Evolutionary conservation across 768 basidiomycete species (phyloP).

Genomic region (Xerocomus potaroensis): DNA sequence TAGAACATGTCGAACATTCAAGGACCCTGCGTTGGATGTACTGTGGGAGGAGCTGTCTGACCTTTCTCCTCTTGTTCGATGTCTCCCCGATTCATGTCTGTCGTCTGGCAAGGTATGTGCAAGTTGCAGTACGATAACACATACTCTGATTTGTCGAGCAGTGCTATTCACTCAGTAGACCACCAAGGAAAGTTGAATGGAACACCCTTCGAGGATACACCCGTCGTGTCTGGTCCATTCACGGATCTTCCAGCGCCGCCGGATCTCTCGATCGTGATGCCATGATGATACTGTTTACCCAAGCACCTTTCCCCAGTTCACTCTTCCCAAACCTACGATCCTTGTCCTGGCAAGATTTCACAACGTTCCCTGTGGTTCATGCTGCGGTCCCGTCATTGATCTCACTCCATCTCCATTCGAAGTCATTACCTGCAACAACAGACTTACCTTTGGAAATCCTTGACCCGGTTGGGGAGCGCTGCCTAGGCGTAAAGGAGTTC

Average conservation of each 20-base stretch:
- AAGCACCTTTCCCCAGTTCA: neutral
- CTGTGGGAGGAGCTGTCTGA: neutral
- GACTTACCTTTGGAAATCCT: neutral
- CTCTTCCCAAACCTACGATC: neutral
- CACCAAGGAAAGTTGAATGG: neutral
- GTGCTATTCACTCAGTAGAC: neutral
- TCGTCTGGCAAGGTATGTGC: no score
- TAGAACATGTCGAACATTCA: neutral
- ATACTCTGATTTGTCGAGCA: no score
- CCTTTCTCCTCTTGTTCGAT: neutral
- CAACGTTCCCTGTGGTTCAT: neutral
- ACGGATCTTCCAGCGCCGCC: no score
- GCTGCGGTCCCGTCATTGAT: neutral
- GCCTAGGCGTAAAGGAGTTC: neutral
- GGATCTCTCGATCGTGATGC: neutral
- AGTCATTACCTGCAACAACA: no score
- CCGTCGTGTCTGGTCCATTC: neutral
- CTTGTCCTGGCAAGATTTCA: neutral
- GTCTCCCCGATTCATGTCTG: neutral
- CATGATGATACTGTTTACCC: neutral
- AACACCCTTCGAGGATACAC: neutral
- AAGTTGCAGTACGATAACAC: neutral
- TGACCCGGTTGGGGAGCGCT: neutral
- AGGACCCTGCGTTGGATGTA: neutral
- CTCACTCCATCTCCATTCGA: neutral